Evolutionary conservation across 495 filamentous ascomycete species (phyloP).

Genomic region (Penicillium paxilli): DNA sequence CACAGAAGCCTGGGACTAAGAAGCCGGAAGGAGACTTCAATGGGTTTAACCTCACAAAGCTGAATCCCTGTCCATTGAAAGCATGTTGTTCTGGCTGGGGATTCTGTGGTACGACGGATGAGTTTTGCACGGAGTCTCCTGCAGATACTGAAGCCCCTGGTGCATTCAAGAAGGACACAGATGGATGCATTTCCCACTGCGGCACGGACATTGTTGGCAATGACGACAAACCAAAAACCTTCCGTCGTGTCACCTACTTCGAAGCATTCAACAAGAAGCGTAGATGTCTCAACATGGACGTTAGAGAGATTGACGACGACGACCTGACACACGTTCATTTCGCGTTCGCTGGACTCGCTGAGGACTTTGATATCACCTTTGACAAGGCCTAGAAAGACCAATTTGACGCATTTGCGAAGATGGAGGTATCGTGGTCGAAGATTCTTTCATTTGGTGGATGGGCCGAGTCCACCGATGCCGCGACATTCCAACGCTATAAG

Average conservation of each 20-base stretch:
- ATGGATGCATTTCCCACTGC: background rate
- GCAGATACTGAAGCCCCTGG: background rate
- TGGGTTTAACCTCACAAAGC: background rate
- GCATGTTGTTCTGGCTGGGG: background rate
- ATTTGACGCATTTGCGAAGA: background rate
- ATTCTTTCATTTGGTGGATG: background rate
- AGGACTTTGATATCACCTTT: background rate
- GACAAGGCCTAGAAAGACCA: background rate
- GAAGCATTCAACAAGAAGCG: background rate
- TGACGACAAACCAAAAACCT: background rate
- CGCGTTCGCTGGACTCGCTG: background rate
- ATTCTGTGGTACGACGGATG: background rate
- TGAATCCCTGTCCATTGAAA: background rate
- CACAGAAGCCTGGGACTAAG: slow-evolving; percentile 1
- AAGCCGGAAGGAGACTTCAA: background rate
- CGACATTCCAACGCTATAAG: background rate
- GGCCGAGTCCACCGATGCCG: background rate
- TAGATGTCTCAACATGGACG: background rate
- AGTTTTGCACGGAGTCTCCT: background rate
- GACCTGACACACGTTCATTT: background rate
- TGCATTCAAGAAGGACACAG: background rate
- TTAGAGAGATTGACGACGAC: background rate
- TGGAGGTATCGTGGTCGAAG: background rate
- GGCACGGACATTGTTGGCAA: background rate
- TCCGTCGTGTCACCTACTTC: background rate